These are phyloP conservation scores for Tetrapisispora pingtungensis DNA, from an alignment of 805 yeast species.

Conservation along the genomic window DNA sequence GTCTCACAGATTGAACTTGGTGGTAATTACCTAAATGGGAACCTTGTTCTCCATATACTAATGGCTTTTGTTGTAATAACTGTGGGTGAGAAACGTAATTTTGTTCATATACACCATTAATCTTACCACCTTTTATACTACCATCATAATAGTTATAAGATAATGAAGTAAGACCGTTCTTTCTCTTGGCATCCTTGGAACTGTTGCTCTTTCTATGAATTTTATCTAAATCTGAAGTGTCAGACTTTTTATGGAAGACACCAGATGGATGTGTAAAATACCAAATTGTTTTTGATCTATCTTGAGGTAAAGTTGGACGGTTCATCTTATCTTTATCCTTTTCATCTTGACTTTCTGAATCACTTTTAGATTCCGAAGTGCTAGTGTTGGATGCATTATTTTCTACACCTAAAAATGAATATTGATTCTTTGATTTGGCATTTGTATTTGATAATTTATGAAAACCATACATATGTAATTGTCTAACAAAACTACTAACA, in stretches of 20 bases:
- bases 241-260: slow-evolving; percentile 16
- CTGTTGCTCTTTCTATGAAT: slow-evolving; percentile 27
- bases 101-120: background rate
- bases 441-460: slow-evolving; percentile 43
- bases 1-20: background rate
- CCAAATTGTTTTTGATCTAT: slow-evolving; percentile 15
- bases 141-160: slow-evolving; percentile 18
- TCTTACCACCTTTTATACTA: background rate
- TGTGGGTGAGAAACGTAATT: background rate
- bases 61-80: background rate
- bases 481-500: slow-evolving; percentile 70
- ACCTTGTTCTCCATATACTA: background rate
- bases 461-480: slow-evolving; percentile 74
- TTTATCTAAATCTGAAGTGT: slow-evolving; percentile 14
- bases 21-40: background rate
- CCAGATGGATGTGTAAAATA: slow-evolving; percentile 26
- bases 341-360: background rate
- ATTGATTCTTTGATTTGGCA: background rate
- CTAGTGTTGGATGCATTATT: background rate
- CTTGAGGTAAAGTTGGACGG: slow-evolving; percentile 3
- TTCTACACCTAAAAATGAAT: background rate
- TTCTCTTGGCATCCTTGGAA: slow-evolving; percentile 24
- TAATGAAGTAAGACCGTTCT: slow-evolving; percentile 23
- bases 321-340: background rate
- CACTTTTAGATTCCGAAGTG: background rate